Evolutionary conservation across 2,329 filamentous ascomycete genomes (phyloP).

Genomic region (Peltaster fructicola): DNA sequence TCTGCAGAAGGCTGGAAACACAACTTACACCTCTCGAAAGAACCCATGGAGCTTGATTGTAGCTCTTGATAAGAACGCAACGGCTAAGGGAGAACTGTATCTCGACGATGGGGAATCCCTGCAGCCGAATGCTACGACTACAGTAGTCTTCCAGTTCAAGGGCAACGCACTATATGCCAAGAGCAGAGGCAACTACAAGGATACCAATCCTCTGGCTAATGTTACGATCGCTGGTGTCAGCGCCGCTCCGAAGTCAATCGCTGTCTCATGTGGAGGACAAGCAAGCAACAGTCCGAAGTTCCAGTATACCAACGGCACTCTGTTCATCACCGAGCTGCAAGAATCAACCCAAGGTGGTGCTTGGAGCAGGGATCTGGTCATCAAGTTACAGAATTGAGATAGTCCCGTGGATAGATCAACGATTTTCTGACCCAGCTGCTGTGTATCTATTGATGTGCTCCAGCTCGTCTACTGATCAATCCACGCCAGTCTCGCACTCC

Average conservation of each 20-base stretch:
- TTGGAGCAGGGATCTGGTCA: constrained; percentile 6
- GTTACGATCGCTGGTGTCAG: not conserved
- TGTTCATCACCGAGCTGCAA: constrained; percentile 8
- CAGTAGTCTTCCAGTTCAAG: not conserved
- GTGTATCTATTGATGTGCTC: too few relatives aligned
- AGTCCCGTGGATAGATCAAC: too few relatives aligned
- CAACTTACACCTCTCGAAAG: constrained; percentile 7
- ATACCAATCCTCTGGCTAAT: constrained; percentile 1
- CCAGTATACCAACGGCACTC: constrained; percentile 4
- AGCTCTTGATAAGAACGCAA: constrained; percentile 10
- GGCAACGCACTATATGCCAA: not conserved
- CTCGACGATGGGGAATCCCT: constrained; percentile 13
- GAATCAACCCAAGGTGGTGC: constrained; percentile 6
- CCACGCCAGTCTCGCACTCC: too few relatives aligned
- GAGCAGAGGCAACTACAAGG: not conserved
- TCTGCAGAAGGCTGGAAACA: constrained; percentile 11
- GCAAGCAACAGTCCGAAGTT: constrained; percentile 3
- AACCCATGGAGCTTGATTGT: constrained; percentile 11
- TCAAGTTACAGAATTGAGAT: too few relatives aligned
- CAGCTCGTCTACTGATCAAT: too few relatives aligned
- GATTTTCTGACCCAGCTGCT: too few relatives aligned
- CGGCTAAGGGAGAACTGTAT: constrained; percentile 9
- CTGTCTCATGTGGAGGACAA: not conserved
- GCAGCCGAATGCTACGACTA: constrained; percentile 10
- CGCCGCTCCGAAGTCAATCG: too few relatives aligned